Percentiles rank a stretch among this genome's conserved stretches.
Evolutionary conservation across 2,329 filamentous ascomycete species (phyloP).

Genomic region (Trichoderma afroharzianum): DNA sequence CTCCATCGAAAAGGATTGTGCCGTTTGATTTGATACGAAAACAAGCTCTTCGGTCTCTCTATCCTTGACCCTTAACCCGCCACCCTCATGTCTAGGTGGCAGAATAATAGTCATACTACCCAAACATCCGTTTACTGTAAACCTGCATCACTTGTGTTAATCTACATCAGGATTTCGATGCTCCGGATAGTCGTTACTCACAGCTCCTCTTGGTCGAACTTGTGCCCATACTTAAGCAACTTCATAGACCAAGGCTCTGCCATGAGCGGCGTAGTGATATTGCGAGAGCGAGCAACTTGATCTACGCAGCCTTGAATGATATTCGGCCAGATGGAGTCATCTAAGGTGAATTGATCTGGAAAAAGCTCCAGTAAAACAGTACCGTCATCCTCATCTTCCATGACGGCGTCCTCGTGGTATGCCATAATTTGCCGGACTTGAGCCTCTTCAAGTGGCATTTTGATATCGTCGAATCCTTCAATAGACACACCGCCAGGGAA

Average conservation of each 20-base stretch:
- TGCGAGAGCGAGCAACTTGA: not conserved
- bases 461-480: not conserved
- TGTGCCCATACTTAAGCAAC: not conserved
- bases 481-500: not conserved
- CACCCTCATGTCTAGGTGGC: not conserved
- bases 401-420: not conserved
- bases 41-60: not conserved
- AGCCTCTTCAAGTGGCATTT: not conserved
- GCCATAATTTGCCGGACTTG: not conserved
- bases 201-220: not conserved
- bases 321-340: not conserved
- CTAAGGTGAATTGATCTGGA: not conserved
- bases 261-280: not conserved
- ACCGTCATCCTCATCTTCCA: not conserved
- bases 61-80: not conserved
- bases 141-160: not conserved
- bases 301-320: not conserved
- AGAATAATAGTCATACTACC: not conserved
- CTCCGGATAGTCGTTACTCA: not conserved
- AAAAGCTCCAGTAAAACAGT: accelerated
- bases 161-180: not conserved
- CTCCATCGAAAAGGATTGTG: not conserved
- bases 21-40: not conserved
- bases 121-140: too few species aligned
- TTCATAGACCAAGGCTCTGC: not conserved